Percentiles rank a stretch among this genome's conserved stretches.
These are phyloP conservation scores for Leptographium radiaticola DNA, from an alignment of 2,329 filamentous ascomycete genomes.

Conservation along the genomic window DNA sequence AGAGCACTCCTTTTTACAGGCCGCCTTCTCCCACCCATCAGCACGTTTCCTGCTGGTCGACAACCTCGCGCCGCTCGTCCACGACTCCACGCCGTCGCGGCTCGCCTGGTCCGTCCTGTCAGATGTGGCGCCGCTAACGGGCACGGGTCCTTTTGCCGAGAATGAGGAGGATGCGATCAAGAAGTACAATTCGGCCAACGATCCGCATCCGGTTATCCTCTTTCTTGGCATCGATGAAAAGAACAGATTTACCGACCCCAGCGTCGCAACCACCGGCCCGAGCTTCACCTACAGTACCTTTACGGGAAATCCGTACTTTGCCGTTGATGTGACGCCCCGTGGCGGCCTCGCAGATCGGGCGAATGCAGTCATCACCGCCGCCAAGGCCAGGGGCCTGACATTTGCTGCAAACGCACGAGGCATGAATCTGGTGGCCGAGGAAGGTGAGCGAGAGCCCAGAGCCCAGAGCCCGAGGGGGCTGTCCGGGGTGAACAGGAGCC, in stretches of 20 bases:
- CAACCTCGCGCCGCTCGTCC: slow-evolving; percentile 61
- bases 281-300: slow-evolving; percentile 54
- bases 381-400: slow-evolving; percentile 46
- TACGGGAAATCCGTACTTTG: slow-evolving; percentile 73
- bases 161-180: slow-evolving; percentile 61
- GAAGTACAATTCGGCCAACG: slow-evolving; percentile 54
- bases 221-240: slow-evolving; percentile 75
- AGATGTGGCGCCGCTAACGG: slow-evolving; percentile 59
- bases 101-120: slow-evolving; percentile 57
- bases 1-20: slow-evolving; percentile 56
- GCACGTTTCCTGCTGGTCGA: slow-evolving; percentile 69
- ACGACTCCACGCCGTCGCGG: slow-evolving; percentile 20
- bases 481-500: too few species aligned
- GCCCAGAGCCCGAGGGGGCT: too few species aligned
- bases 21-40: slow-evolving; percentile 51
- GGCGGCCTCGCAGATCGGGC: slow-evolving; percentile 42
- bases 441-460: slow-evolving; percentile 25
- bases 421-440: slow-evolving; percentile 30
- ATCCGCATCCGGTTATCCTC: slow-evolving; percentile 56
- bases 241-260: slow-evolving; percentile 16
- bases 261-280: slow-evolving; percentile 11
- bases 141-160: slow-evolving; percentile 54
- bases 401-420: slow-evolving; percentile 48
- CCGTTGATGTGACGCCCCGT: slow-evolving; percentile 71
- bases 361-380: slow-evolving; percentile 34